Evolutionary conservation across 2,329 filamentous ascomycete genomes (phyloP).

Genomic region (Didymella pomorum): DNA sequence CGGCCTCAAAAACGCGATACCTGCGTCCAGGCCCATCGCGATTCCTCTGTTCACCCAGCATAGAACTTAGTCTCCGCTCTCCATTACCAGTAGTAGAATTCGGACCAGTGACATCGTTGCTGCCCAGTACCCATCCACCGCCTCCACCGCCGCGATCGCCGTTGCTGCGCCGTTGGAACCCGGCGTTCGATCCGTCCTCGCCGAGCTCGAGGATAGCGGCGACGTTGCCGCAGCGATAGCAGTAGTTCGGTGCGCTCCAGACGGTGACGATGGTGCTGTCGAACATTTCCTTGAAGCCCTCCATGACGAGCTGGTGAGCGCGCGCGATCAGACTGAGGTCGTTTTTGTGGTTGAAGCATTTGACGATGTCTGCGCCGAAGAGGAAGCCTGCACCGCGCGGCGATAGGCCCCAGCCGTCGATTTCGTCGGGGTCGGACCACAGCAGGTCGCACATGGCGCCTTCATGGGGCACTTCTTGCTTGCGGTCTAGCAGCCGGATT

Average conservation of each 20-base stretch:
- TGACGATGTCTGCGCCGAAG: constrained; percentile 95
- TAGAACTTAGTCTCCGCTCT: constrained; percentile 44
- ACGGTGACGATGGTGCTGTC: constrained; percentile 89
- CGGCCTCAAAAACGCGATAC: constrained; percentile 95
- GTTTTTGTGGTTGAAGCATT: constrained; percentile 91
- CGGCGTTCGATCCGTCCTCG: constrained; percentile 72
- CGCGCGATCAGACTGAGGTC: constrained; percentile 90
- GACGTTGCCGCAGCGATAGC: constrained; percentile 66
- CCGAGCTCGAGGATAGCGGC: constrained; percentile 92
- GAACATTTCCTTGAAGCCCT: constrained; percentile 99
- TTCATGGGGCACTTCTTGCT: constrained; percentile 98
- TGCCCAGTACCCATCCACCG: constrained; percentile 48
- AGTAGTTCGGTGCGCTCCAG: constrained; percentile 83
- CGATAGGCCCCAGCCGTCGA: constrained; percentile 94
- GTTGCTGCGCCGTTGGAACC: constrained; percentile 64
- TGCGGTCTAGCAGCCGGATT: constrained; percentile 88
- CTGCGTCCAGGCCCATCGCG: constrained; percentile 79
- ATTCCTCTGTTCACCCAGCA: constrained; percentile 51
- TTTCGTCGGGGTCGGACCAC: constrained; percentile 98
- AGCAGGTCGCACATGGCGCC: constrained; percentile 98
- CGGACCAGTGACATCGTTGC: constrained; percentile 47
- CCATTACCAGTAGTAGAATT: constrained; percentile 50
- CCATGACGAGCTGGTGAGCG: constrained; percentile 98
- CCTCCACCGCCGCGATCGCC: constrained; percentile 67
- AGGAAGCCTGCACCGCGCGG: constrained; percentile 94